Percentiles rank a stretch among this genome's conserved stretches.
Evolutionary conservation across 108 stramenopile species (phyloP).

Genomic region (Aurantiochytrium sp.): DNA sequence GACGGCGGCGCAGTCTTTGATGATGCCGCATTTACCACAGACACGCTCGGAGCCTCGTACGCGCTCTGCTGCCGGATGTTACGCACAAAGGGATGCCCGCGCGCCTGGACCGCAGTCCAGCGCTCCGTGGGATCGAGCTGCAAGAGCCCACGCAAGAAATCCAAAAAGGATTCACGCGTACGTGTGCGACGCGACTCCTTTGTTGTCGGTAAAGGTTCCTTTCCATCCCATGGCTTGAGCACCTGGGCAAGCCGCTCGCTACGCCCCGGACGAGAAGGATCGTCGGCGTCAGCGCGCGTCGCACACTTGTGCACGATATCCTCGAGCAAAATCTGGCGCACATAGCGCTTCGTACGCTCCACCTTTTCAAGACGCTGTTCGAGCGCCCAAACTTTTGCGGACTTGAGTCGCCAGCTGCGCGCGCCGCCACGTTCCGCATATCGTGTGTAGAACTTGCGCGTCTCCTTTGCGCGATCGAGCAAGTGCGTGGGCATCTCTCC

Average conservation of each 20-base stretch:
- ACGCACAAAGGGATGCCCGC: neutral
- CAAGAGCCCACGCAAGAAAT: neutral
- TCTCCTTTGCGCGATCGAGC: conserved; percentile 36
- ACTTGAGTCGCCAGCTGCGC: neutral
- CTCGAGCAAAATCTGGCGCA: neutral
- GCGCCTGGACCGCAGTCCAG: neutral
- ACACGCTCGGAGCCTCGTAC: neutral
- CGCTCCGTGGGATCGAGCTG: neutral
- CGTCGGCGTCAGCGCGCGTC: neutral
- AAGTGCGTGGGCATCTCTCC: conserved; percentile 76
- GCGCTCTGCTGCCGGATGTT: neutral
- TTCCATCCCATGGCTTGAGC: neutral
- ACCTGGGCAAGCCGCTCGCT: neutral
- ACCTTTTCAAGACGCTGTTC: neutral
- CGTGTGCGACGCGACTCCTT: neutral
- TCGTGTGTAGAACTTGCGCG: conserved; percentile 35
- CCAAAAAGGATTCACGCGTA: neutral
- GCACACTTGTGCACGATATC: neutral
- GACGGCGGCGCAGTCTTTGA: no score
- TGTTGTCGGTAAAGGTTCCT: neutral
- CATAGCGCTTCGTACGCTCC: neutral
- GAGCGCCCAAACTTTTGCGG: neutral
- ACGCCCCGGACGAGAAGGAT: neutral
- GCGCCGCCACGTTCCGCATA: neutral
- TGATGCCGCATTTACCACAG: no score